A percentile compares a stretch with the other conserved stretches of the same genome.
Evolutionary conservation across 306 rosid genomes (phyloP).

Genomic region (Clitoria ternatea): DNA sequence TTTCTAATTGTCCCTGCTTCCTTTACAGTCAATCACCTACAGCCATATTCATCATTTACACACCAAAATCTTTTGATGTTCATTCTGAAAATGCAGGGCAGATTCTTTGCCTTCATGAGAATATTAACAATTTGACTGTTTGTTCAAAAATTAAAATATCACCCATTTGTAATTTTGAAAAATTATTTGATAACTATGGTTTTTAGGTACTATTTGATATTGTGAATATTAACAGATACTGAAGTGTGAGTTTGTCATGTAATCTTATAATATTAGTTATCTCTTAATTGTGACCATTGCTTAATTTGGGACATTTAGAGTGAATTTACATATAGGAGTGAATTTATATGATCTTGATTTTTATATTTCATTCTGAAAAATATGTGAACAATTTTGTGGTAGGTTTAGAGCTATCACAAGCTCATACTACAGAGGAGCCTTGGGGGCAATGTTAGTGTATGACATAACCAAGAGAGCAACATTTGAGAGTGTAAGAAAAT

Average conservation of each 20-base stretch:
- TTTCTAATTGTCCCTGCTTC: neutral
- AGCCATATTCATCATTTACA: neutral
- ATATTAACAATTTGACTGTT: too few species aligned
- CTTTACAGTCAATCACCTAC: neutral
- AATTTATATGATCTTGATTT: neutral
- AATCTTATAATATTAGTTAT: neutral
- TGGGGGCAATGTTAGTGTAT: constrained; percentile 78
- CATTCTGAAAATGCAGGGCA: neutral
- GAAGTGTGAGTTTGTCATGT: too few species aligned
- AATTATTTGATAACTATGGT: too few species aligned
- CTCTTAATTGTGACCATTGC: neutral
- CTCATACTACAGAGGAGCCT: constrained; percentile 91
- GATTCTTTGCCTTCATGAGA: neutral
- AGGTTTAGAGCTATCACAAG: constrained; percentile 96
- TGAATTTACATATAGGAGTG: neutral
- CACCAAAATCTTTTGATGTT: neutral
- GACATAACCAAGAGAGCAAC: constrained; percentile 59
- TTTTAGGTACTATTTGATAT: too few species aligned
- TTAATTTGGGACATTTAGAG: neutral
- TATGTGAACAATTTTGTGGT: neutral
- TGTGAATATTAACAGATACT: too few species aligned
- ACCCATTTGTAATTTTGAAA: too few species aligned
- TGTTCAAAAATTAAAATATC: too few species aligned
- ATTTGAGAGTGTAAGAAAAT: constrained; percentile 56
- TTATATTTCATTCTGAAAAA: neutral